These are phyloP conservation scores for Penicillium verhagenii DNA, from an alignment of 495 filamentous ascomycete genomes.

Conservation along the genomic window DNA sequence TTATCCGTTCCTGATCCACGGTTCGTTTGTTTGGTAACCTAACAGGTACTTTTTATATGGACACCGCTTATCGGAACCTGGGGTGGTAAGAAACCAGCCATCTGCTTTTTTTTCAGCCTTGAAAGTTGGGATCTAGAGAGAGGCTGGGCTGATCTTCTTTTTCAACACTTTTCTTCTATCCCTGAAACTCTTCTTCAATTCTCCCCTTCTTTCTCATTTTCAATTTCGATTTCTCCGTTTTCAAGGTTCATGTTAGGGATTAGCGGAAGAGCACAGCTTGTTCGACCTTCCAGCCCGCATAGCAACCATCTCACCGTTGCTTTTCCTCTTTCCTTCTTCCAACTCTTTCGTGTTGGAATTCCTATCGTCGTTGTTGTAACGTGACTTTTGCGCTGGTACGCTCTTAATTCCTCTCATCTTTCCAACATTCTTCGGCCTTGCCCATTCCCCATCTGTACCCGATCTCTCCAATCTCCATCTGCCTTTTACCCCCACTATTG, in stretches of 20 bases:
- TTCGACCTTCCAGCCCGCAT: slow-evolving; percentile 12
- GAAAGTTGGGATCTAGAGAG: too few relatives aligned
- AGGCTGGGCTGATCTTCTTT: background rate
- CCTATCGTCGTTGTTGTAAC: slow-evolving; percentile 14
- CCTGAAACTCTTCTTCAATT: slow-evolving; percentile 5
- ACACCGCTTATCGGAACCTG: slow-evolving; percentile 3
- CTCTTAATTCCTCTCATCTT: slow-evolving; percentile 20
- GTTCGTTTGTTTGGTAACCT: background rate
- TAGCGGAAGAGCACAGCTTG: slow-evolving; percentile 16
- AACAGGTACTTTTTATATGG: slow-evolving; percentile 12
- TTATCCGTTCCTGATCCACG: too few relatives aligned
- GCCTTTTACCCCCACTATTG: slow-evolving; percentile 14
- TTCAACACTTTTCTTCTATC: background rate
- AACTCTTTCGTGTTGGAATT: slow-evolving; percentile 10
- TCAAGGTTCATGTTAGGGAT: slow-evolving; percentile 26
- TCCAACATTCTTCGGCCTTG: background rate
- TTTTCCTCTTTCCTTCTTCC: slow-evolving; percentile 12
- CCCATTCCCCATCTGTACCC: background rate
- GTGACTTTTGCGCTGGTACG: slow-evolving; percentile 31
- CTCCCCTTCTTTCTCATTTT: slow-evolving; percentile 11
- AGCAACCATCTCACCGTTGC: slow-evolving; percentile 22
- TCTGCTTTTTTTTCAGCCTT: background rate
- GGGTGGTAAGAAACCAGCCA: background rate
- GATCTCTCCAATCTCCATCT: slow-evolving; percentile 6
- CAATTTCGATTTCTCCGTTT: slow-evolving; percentile 4